phyloP scores from a whole-genome alignment of 192 early-diverging fungal genomes.

The Coemansia sp. region DNA sequence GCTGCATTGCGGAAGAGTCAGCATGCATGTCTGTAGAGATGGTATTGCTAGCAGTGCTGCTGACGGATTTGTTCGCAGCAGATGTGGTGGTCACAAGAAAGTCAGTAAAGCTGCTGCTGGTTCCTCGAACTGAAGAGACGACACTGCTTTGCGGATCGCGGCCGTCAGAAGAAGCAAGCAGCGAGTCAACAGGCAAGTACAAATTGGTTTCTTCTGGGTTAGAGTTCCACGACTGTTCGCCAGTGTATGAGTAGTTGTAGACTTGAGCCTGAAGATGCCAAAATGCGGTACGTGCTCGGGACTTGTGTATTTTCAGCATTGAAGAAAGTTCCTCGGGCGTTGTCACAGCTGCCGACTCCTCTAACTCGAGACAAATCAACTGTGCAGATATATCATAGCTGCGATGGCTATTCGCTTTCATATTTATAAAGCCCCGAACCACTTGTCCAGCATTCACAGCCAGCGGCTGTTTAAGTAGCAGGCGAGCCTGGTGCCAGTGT shows the following conservation, averaged over 20 bases:
- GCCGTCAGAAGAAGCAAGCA: conserved; percentile 34
- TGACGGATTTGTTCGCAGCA: conserved; percentile 1
- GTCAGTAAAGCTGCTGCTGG: conserved; percentile 22
- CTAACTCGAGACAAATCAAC: conserved; percentile 48
- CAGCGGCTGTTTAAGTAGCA: conserved; percentile 89
- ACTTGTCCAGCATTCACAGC: conserved; percentile 90
- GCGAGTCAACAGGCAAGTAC: conserved; percentile 36
- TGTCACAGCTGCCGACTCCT: conserved; percentile 43
- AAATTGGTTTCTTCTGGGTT: conserved; percentile 44
- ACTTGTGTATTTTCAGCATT: conserved; percentile 17
- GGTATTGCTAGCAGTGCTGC: conserved; percentile 1
- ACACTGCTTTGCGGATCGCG: conserved; percentile 11
- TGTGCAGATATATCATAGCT: conserved; percentile 85
- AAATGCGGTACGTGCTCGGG: conserved; percentile 59
- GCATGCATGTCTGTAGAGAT: too few relatives aligned
- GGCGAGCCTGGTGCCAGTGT: conserved; percentile 97
- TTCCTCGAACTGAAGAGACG: conserved; percentile 16
- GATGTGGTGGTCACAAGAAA: conserved; percentile 27
- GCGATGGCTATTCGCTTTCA: conserved; percentile 86
- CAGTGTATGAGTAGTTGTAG: conserved; percentile 73
- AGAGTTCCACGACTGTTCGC: conserved; percentile 20
- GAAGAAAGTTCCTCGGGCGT: conserved; percentile 19
- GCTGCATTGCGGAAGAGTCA: neutral
- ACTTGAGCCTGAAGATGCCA: conserved; percentile 95
- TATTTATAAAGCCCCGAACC: conserved; percentile 80